A percentile compares a stretch with the other conserved stretches of the same genome.
phyloP scores from a whole-genome alignment of 2,329 filamentous ascomycete species.

The Fusarium equiseti region DNA sequence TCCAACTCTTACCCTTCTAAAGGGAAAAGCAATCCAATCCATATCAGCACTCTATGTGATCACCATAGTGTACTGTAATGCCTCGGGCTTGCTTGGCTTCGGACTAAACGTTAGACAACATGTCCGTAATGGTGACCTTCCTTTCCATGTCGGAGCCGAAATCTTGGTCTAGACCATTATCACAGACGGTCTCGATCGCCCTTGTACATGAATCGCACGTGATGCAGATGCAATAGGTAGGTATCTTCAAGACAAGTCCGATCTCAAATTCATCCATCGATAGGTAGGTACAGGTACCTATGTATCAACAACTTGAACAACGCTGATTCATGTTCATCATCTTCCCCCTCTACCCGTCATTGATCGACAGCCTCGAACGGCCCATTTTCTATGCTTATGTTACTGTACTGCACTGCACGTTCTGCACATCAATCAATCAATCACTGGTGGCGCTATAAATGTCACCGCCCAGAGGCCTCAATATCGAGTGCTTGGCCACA shows the following conservation, averaged over 20 bases:
- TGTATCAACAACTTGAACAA: conserved; percentile 1
- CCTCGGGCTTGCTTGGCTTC: conserved; percentile 5
- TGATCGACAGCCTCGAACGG: conserved; percentile 39
- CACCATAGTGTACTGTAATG: neutral
- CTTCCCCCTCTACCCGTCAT: neutral
- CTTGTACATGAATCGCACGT: conserved; percentile 6
- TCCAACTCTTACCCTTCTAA: neutral
- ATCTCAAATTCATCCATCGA: conserved; percentile 9
- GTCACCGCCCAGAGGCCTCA: conserved; percentile 14
- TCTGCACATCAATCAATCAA: neutral
- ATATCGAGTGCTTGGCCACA: conserved; percentile 23
- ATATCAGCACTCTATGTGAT: conserved; percentile 10
- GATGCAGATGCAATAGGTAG: neutral
- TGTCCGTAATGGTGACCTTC: conserved; percentile 9
- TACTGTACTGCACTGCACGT: neutral
- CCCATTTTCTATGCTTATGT: conserved; percentile 1
- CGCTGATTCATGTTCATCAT: conserved; percentile 12
- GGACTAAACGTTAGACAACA: conserved; percentile 2
- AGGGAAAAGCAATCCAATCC: conserved; percentile 1
- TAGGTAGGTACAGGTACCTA: neutral
- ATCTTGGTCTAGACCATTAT: conserved; percentile 17
- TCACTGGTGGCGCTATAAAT: conserved; percentile 21
- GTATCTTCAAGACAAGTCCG: neutral
- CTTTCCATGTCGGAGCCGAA: conserved; percentile 18
- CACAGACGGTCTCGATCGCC: conserved; percentile 18